These are phyloP conservation scores for Aspergillus incahuasiensis DNA, from an alignment of 495 filamentous ascomycete species.

Conservation along the genomic window DNA sequence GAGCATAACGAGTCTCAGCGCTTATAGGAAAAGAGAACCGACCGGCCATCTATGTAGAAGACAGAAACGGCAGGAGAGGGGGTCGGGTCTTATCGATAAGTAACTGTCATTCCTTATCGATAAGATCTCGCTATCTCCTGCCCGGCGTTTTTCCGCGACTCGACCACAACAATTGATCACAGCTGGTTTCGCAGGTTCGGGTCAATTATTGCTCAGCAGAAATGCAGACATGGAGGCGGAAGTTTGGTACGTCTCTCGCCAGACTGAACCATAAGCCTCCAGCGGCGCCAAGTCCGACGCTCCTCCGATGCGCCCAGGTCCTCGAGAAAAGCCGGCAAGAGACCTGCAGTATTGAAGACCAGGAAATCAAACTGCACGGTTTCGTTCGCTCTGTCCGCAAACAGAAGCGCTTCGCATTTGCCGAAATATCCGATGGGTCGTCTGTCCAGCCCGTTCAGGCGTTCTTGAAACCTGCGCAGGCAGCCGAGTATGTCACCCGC, in stretches of 20 bases:
- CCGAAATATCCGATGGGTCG: constrained; percentile 83
- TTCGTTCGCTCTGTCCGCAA: constrained; percentile 80
- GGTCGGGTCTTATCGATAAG: neutral
- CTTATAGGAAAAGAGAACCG: too few species aligned
- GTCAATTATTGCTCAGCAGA: constrained; percentile 9
- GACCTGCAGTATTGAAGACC: constrained; percentile 31
- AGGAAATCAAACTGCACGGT: constrained; percentile 62
- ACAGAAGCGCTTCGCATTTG: constrained; percentile 80
- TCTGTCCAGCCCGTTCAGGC: constrained; percentile 75
- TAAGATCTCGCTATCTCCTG: neutral
- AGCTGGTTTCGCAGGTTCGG: neutral
- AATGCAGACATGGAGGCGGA: constrained; percentile 45
- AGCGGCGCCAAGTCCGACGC: constrained; percentile 13
- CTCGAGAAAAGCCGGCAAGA: constrained; percentile 29
- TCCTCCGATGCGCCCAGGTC: constrained; percentile 38
- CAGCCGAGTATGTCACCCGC: constrained; percentile 60
- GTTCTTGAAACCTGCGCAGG: constrained; percentile 68
- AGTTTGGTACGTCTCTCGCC: constrained; percentile 37
- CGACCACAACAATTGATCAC: neutral
- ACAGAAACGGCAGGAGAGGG: too few species aligned
- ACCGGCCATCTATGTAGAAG: too few species aligned
- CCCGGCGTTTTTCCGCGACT: neutral
- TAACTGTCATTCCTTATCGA: neutral
- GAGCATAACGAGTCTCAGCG: too few species aligned
- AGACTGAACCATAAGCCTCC: constrained; percentile 26